These are phyloP conservation scores for Plantago ovata DNA, from an alignment of 257 asterid genomes.

Conservation along the genomic window DNA sequence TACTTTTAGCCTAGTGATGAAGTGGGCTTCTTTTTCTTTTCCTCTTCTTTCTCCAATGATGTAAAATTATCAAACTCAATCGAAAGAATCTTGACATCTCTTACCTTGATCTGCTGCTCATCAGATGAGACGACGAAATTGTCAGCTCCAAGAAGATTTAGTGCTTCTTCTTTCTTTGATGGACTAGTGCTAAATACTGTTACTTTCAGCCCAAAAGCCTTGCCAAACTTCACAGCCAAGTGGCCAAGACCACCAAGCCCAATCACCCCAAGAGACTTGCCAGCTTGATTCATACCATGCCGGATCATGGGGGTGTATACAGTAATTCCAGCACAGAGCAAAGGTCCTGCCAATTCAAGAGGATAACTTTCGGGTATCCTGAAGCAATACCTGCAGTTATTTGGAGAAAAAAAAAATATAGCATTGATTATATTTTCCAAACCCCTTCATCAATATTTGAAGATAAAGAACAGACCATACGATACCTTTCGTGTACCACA, in stretches of 20 bases:
- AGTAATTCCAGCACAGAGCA: slow-evolving; percentile 94
- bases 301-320: slow-evolving; percentile 82
- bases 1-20: too few species aligned
- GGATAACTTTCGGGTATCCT: slow-evolving; percentile 73
- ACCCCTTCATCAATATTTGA: neutral
- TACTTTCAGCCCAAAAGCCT: slow-evolving; percentile 87
- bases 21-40: too few species aligned
- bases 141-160: slow-evolving; percentile 77
- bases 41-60: too few species aligned
- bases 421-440: neutral
- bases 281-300: slow-evolving; percentile 83
- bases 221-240: slow-evolving; percentile 91
- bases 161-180: slow-evolving; percentile 73
- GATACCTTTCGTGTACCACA: slow-evolving; percentile 74
- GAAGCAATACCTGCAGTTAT: slow-evolving; percentile 60
- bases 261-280: slow-evolving; percentile 80
- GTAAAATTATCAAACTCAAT: too few species aligned
- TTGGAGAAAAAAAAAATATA: neutral
- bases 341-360: slow-evolving; percentile 72
- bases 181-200: slow-evolving; percentile 82
- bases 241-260: slow-evolving; percentile 98
- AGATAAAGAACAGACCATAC: slow-evolving; percentile 8
- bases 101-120: slow-evolving; percentile 65
- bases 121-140: slow-evolving; percentile 73
- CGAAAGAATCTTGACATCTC: neutral